Percentiles rank a stretch among this genome's conserved stretches.
These are phyloP conservation scores for sunflower (Helianthus annuus) DNA, from an alignment of 129 eudicot genomes.

Conservation along the genomic window DNA sequence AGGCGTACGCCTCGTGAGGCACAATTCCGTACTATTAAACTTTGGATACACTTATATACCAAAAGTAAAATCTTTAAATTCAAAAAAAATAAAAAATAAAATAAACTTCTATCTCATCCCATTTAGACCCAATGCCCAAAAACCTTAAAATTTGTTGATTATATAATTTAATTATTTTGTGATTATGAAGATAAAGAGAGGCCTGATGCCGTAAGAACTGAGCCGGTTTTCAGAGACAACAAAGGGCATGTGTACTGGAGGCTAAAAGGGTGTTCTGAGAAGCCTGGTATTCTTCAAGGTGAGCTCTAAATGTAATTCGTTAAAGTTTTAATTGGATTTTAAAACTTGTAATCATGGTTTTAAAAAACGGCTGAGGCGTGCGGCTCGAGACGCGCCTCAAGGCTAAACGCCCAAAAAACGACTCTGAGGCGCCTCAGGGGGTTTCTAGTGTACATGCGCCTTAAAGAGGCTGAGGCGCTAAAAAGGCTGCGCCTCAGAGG, in stretches of 20 bases:
- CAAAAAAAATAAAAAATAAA: too few relatives aligned
- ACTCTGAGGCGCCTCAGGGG: too few relatives aligned
- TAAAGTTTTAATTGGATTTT: background rate
- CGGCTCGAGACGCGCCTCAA: too few relatives aligned
- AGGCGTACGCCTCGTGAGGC: too few relatives aligned
- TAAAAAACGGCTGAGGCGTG: too few relatives aligned
- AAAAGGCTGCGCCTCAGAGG: too few relatives aligned
- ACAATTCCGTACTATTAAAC: too few relatives aligned
- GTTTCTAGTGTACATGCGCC: too few relatives aligned
- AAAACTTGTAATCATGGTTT: background rate
- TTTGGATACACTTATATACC: background rate
- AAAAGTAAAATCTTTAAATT: too few relatives aligned
- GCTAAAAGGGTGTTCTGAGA: slow-evolving; percentile 47
- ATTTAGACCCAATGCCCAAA: background rate
- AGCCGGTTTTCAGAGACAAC: slow-evolving; percentile 42
- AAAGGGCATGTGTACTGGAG: slow-evolving; percentile 72
- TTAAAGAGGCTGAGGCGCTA: too few relatives aligned
- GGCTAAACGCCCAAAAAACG: too few relatives aligned
- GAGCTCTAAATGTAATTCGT: slow-evolving; percentile 14
- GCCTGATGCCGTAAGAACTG: slow-evolving; percentile 61
- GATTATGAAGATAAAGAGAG: slow-evolving; percentile 44
- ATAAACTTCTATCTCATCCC: too few relatives aligned
- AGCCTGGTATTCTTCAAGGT: slow-evolving; percentile 61
- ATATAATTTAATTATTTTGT: background rate
- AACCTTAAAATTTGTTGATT: background rate